Evolutionary conservation across 306 rosid species (phyloP), one percentile per base, ranked within the genome.

Genomic region (Cicer bijugum): DNA sequence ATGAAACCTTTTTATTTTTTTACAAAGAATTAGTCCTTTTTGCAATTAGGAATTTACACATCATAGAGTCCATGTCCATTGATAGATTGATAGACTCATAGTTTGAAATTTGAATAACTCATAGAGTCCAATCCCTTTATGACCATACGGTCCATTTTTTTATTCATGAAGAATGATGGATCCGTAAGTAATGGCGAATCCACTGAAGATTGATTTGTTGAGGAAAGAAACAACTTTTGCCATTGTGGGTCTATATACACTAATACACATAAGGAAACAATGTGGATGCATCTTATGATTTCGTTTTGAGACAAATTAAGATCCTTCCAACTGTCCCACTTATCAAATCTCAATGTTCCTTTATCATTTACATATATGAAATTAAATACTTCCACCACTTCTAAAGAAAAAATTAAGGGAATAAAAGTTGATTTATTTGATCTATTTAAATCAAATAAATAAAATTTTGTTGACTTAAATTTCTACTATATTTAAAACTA

Each of bases 221-320:
- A 77, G 82, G 67, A 39, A 47, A 4, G 5, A 15, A 52, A 75
- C 55, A 17, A 75, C 35, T 10, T 59, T 52, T 57, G 71, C 71
- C 83, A 83, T 79, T 15, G 83, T 68, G 0, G 81, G 81, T 38
- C 83, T 83, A 7, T 69, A 28, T 28, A 28, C 78, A 12, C 86
- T 4, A 75, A 81, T 37, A 70, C 78, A 17, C 81, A 79, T 8
- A 83, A 72, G 14, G 73, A 74, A 4, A 81, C 81, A 42, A 77
- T 74, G 2, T 81, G 78, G 69, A 75, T 75, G 78, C 76, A 81
- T 70, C 52, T 74, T 7, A 69, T 48, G 23, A 84, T 80, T 73
- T 84, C 81, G 2, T 63, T 9, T n/a, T 57, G 9, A n/a, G 67
- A 48, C 46, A 46, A 23, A 23, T 23, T 23, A 73, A 12, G 67